Evolutionary conservation across 2,329 filamentous ascomycete species (phyloP).

Genomic region (Domatiomyces globalis): DNA sequence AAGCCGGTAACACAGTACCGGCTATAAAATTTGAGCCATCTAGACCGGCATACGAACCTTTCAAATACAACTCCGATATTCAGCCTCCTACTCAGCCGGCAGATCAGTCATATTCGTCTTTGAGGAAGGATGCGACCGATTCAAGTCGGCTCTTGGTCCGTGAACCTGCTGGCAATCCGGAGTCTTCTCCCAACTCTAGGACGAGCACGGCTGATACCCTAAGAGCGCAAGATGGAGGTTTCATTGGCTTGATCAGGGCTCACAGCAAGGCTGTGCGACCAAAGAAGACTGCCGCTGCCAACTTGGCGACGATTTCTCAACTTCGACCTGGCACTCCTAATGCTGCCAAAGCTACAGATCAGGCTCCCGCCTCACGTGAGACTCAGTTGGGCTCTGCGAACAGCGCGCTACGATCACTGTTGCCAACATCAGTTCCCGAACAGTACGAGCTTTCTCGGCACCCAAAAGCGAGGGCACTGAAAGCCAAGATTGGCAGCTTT

Average conservation of each 20-base stretch:
- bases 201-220: conserved; percentile 12
- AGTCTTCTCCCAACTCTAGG: conserved; percentile 13
- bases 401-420: not conserved
- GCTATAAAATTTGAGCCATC: conserved; percentile 24
- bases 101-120: conserved; percentile 34
- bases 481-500: conserved; percentile 13
- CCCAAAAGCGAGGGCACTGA: conserved; percentile 6
- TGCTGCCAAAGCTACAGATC: not conserved
- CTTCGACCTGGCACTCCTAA: not conserved
- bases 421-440: not conserved
- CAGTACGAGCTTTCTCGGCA: conserved; percentile 1
- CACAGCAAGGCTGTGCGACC: conserved; percentile 24
- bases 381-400: not conserved
- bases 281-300: conserved; percentile 9
- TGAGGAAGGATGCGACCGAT: conserved; percentile 32
- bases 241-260: conserved; percentile 33
- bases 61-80: conserved; percentile 30
- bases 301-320: not conserved
- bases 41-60: conserved; percentile 31
- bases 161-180: conserved; percentile 4
- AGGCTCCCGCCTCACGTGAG: not conserved
- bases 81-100: conserved; percentile 30
- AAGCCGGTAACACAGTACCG: conserved; percentile 5
- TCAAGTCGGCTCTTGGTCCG: conserved; percentile 31
- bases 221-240: conserved; percentile 30